phyloP scores from a whole-genome alignment of 305 asterid species.

The Fraxinus paxiana region DNA sequence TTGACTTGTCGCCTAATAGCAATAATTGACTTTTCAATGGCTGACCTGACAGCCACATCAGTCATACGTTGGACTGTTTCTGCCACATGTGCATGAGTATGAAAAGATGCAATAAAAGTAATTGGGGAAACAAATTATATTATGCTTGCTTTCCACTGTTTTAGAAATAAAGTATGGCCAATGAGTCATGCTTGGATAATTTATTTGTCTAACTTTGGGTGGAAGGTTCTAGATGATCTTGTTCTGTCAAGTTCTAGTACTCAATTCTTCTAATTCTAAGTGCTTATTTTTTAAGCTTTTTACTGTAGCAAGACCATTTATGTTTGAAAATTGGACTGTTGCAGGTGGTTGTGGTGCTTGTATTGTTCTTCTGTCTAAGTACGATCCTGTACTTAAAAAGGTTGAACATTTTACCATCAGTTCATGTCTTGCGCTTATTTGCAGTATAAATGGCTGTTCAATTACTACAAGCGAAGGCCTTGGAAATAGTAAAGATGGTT shows the following conservation, averaged over 20 bases:
- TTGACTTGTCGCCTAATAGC: background rate
- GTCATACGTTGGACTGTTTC: background rate
- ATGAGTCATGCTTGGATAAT: background rate
- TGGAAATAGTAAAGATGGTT: constrained; percentile 50
- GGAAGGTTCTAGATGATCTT: background rate
- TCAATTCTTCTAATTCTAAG: background rate
- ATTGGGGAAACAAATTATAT: background rate
- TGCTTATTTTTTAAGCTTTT: background rate
- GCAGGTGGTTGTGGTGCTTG: constrained; percentile 91
- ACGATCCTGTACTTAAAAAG: constrained; percentile 37
- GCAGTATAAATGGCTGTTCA: constrained; percentile 49
- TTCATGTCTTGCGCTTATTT: constrained; percentile 74
- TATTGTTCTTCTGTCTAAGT: constrained; percentile 62
- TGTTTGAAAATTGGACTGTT: background rate
- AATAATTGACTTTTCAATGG: background rate
- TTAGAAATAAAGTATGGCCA: background rate
- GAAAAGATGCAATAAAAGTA: background rate
- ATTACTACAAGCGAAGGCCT: constrained; percentile 48
- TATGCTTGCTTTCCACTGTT: background rate
- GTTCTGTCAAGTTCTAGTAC: background rate
- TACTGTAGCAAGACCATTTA: background rate
- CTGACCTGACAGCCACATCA: background rate
- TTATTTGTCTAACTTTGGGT: background rate
- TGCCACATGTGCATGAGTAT: background rate
- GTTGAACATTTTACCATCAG: constrained; percentile 49